These are phyloP conservation scores for Leishmania martiniquensis DNA, from an alignment of 208 protist species.

Conservation along the genomic window DNA sequence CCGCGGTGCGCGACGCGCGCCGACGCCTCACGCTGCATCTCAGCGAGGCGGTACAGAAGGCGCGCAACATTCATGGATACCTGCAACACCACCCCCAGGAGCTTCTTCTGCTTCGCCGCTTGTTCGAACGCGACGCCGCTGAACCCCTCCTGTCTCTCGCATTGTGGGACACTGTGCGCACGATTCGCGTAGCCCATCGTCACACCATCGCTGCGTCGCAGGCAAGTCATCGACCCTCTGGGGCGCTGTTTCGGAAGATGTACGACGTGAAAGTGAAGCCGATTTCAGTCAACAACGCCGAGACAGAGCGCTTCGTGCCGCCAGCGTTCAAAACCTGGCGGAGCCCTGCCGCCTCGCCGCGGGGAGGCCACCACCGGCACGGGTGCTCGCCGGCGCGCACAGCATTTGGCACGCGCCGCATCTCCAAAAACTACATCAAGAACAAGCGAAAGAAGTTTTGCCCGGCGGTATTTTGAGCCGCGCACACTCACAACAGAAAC, in stretches of 20 bases:
- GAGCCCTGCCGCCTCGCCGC: constrained; percentile 45
- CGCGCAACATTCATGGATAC: constrained; percentile 3
- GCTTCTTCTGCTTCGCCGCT: constrained; percentile 53
- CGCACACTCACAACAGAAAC: not conserved
- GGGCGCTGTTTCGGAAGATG: constrained; percentile 48
- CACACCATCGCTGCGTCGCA: constrained; percentile 26
- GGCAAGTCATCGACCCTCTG: constrained; percentile 12
- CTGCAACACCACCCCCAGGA: constrained; percentile 46
- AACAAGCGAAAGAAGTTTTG: constrained; percentile 57
- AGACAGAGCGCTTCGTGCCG: constrained; percentile 67
- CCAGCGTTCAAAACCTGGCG: constrained; percentile 80
- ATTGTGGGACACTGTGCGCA: constrained; percentile 77
- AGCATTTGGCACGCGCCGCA: constrained; percentile 73
- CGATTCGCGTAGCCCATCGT: constrained; percentile 55
- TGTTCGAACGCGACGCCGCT: constrained; percentile 63
- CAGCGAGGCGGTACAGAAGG: constrained; percentile 17
- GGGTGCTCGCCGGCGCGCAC: constrained; percentile 29
- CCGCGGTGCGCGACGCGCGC: constrained; percentile 23
- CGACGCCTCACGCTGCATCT: constrained; percentile 22
- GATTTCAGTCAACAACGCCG: constrained; percentile 43
- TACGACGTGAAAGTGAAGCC: constrained; percentile 69
- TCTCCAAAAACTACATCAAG: constrained; percentile 83
- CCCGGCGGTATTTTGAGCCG: constrained; percentile 21
- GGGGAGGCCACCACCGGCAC: constrained; percentile 35
- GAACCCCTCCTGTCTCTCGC: constrained; percentile 36